These are phyloP conservation scores for Trichoderma arundinaceum DNA, from an alignment of 2,329 filamentous ascomycete species.

Conservation along the genomic window DNA sequence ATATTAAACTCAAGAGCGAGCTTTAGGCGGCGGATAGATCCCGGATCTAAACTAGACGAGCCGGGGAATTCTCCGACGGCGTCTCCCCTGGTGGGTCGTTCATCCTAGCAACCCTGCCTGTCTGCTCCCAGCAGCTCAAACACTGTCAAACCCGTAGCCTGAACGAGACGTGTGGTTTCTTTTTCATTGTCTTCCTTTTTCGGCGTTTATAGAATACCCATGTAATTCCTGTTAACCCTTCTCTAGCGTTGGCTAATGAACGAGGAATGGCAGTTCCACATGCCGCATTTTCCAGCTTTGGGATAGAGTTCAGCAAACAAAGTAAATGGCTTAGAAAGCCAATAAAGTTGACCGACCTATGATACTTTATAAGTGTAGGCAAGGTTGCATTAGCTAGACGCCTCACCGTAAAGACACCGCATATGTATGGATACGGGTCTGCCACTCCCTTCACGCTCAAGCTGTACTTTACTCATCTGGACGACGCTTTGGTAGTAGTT, in stretches of 20 bases:
- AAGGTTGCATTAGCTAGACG: neutral
- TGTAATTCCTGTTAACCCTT: no score
- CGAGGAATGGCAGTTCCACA: neutral
- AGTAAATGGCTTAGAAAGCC: neutral
- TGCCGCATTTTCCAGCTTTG: neutral
- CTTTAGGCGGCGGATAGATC: neutral
- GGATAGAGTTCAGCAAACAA: no score
- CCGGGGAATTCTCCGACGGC: constrained; percentile 22
- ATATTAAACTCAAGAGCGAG: constrained; percentile 2
- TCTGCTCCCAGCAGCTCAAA: neutral
- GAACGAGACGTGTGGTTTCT: neutral
- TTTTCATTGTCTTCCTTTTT: neutral
- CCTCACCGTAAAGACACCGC: neutral
- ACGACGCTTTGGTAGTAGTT: no score
- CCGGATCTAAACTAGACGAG: constrained; percentile 4
- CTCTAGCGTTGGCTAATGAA: no score
- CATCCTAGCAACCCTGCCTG: neutral
- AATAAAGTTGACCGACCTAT: neutral
- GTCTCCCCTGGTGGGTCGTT: neutral
- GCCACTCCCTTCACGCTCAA: no score
- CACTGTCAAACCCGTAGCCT: neutral
- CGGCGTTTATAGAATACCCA: neutral
- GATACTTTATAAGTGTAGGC: no score
- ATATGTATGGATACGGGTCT: neutral
- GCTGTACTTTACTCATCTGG: neutral